Evolutionary conservation across 371 early-diverging fungal species (phyloP).

Genomic region (Encephalitozoon intestinalis): DNA sequence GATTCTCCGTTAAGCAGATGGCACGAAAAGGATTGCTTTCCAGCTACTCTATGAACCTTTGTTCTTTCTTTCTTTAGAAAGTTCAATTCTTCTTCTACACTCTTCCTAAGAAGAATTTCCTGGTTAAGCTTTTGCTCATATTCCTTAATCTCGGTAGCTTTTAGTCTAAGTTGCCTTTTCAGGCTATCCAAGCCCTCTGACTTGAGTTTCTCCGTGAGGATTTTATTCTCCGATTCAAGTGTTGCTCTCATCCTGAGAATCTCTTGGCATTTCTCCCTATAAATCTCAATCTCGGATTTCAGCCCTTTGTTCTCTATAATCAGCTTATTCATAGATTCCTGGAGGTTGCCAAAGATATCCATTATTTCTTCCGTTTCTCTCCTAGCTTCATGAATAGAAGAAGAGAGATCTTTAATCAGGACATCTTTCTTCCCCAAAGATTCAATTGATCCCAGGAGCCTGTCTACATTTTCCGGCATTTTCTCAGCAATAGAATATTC

Average conservation of each 20-base stretch:
- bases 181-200: slow-evolving; percentile 21
- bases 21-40: slow-evolving; percentile 14
- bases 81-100: slow-evolving; percentile 43
- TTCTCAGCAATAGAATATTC: not conserved
- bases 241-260: not conserved
- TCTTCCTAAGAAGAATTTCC: slow-evolving; percentile 25
- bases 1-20: not conserved
- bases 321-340: not conserved
- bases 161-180: slow-evolving; percentile 44
- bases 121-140: slow-evolving; percentile 49
- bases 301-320: not conserved
- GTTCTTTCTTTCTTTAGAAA: slow-evolving; percentile 14
- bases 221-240: not conserved
- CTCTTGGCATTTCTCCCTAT: not conserved
- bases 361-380: not conserved
- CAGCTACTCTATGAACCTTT: not conserved
- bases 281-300: not conserved
- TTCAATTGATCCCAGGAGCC: not conserved
- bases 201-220: not conserved
- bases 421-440: not conserved
- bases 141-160: slow-evolving; percentile 48
- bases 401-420: not conserved
- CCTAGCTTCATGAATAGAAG: not conserved
- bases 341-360: not conserved
- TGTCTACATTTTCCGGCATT: not conserved